Evolutionary conservation across 257 asterid species (phyloP).

Genomic region (Nicotiana noctiflora): DNA sequence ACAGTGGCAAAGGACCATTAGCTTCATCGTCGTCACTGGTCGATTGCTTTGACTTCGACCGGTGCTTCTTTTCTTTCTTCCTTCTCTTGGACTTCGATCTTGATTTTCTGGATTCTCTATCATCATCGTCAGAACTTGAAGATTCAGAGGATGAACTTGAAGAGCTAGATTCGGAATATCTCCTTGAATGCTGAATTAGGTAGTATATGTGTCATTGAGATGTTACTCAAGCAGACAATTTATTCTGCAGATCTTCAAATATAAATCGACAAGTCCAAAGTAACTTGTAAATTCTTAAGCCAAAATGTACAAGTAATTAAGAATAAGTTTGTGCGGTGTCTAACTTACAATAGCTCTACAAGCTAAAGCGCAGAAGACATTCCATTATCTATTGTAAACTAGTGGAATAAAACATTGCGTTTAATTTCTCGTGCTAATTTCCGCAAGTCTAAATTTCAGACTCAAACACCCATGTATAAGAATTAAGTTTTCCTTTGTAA

Average conservation of each 20-base stretch:
- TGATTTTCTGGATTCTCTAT: conserved; percentile 54
- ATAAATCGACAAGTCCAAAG: conserved; percentile 1
- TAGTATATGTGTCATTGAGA: conserved; percentile 6
- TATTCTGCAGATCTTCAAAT: conserved; percentile 5
- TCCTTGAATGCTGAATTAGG: conserved; percentile 54
- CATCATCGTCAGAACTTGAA: conserved; percentile 72
- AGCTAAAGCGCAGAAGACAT: neutral
- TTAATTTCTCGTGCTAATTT: neutral
- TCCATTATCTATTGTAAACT: neutral
- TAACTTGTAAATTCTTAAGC: conserved; percentile 2
- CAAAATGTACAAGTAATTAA: neutral
- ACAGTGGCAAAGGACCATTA: conserved; percentile 83
- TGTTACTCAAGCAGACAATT: neutral
- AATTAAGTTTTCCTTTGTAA: neutral
- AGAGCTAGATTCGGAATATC: conserved; percentile 53
- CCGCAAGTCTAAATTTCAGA: neutral
- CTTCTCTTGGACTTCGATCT: conserved; percentile 53
- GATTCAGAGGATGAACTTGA: conserved; percentile 63
- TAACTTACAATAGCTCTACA: neutral
- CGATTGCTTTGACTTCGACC: conserved; percentile 49
- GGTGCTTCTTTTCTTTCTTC: conserved; percentile 63
- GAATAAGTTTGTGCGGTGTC: neutral
- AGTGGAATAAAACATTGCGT: neutral
- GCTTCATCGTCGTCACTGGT: conserved; percentile 35
- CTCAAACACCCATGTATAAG: neutral